A percentile compares a stretch with the other conserved stretches of the same genome.
phyloP scores from a whole-genome alignment of 306 rosid genomes.

The Glycine latifolia region DNA sequence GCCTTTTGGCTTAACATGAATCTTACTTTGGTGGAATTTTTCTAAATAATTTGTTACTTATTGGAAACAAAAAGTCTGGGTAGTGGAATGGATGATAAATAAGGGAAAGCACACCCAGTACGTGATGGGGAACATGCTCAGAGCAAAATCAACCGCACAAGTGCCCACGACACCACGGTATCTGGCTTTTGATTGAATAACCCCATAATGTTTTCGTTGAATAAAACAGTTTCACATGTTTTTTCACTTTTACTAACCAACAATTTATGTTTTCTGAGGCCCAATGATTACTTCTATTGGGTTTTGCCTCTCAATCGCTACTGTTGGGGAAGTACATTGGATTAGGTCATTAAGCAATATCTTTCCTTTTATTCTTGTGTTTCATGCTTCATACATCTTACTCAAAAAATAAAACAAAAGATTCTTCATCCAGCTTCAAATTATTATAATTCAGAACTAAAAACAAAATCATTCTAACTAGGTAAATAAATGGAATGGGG shows the following conservation, averaged over 20 bases:
- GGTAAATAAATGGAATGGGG: too few relatives aligned
- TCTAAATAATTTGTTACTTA: background rate
- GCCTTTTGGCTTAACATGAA: background rate
- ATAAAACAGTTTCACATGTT: constrained; percentile 15
- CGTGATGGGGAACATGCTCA: too few relatives aligned
- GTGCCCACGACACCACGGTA: background rate
- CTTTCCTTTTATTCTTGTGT: too few relatives aligned
- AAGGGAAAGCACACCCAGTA: background rate
- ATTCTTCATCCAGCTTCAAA: too few relatives aligned
- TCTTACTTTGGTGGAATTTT: constrained; percentile 1
- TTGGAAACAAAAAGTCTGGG: constrained; percentile 3
- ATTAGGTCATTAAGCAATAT: too few relatives aligned
- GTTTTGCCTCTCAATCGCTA: background rate
- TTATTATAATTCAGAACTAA: too few relatives aligned
- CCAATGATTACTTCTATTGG: constrained; percentile 24
- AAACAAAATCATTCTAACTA: too few relatives aligned
- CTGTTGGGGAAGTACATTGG: background rate
- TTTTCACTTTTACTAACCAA: background rate
- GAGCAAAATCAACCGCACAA: constrained; percentile 25
- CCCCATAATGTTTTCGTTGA: constrained; percentile 1
- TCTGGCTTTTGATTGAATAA: background rate
- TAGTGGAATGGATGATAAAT: constrained; percentile 27
- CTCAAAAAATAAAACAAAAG: too few relatives aligned
- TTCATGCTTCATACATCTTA: too few relatives aligned
- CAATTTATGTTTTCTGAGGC: background rate